These are phyloP conservation scores for Neurospora sp. DNA, from an alignment of 495 filamentous ascomycete species.

Conservation along the genomic window DNA sequence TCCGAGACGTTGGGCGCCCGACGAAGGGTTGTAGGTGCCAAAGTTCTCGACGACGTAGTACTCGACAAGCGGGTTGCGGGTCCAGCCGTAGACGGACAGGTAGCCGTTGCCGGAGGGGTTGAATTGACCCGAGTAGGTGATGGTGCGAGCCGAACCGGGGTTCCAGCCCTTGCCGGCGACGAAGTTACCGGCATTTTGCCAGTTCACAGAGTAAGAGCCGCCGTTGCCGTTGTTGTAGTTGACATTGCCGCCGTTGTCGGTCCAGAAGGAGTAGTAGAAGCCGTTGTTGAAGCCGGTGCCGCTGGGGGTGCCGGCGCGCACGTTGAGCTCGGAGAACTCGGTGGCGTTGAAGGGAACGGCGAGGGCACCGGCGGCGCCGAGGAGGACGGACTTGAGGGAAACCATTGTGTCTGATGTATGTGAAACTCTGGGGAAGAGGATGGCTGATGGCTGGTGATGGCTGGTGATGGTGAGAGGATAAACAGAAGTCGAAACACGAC, in stretches of 20 bases:
- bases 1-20: conserved; percentile 39
- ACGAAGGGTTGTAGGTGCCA: conserved; percentile 46
- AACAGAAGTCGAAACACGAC: neutral
- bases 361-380: conserved; percentile 5
- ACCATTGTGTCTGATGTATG: conserved; percentile 7
- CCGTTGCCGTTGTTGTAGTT: conserved; percentile 43
- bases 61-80: conserved; percentile 44
- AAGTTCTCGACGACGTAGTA: conserved; percentile 52
- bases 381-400: conserved; percentile 10
- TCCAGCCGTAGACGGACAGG: conserved; percentile 53
- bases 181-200: conserved; percentile 46
- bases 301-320: conserved; percentile 15
- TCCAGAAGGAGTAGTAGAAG: conserved; percentile 56
- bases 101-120: conserved; percentile 42
- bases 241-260: conserved; percentile 43
- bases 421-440: neutral
- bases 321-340: conserved; percentile 19
- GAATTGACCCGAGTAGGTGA: conserved; percentile 40
- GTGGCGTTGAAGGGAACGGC: conserved; percentile 9
- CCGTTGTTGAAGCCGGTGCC: conserved; percentile 43
- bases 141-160: conserved; percentile 26
- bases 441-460: neutral
- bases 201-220: conserved; percentile 44
- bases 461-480: neutral
- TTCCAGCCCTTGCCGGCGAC: conserved; percentile 57